Percentiles rank a stretch among this genome's conserved stretches.
Evolutionary conservation across 257 asterid genomes (phyloP).

Genomic region (Ehretia macrophylla): DNA sequence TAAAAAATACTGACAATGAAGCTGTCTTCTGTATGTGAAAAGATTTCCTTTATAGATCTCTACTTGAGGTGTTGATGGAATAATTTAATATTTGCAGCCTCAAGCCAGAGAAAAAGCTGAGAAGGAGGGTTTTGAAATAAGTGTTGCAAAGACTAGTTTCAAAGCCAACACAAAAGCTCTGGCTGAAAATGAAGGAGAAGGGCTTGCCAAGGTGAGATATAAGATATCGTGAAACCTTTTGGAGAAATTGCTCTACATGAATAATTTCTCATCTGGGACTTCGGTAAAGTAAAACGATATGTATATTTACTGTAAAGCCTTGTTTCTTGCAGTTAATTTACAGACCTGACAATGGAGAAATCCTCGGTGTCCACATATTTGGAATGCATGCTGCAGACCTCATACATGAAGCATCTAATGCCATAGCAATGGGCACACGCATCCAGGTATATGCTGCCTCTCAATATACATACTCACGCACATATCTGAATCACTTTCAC

Average conservation of each 20-base stretch:
- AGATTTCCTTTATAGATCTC: background rate
- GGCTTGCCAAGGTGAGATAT: slow-evolving; percentile 75
- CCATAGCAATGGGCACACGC: slow-evolving; percentile 83
- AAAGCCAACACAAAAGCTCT: slow-evolving; percentile 95
- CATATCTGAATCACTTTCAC: background rate
- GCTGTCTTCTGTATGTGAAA: background rate
- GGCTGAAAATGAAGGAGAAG: slow-evolving; percentile 95
- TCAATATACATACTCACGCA: slow-evolving; percentile 4
- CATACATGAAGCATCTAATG: slow-evolving; percentile 90
- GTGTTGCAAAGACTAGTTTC: slow-evolving; percentile 83
- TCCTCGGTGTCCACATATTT: slow-evolving; percentile 90
- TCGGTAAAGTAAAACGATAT: background rate
- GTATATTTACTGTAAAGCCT: slow-evolving; percentile 13
- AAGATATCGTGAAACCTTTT: slow-evolving; percentile 5
- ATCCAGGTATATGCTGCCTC: slow-evolving; percentile 55
- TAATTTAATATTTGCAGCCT: slow-evolving; percentile 47
- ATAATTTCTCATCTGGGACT: too few species aligned
- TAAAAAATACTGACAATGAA: too few species aligned
- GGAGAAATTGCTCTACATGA: too few species aligned
- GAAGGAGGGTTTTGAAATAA: slow-evolving; percentile 85
- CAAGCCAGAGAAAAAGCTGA: slow-evolving; percentile 90
- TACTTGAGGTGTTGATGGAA: slow-evolving; percentile 11
- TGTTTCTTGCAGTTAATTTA: slow-evolving; percentile 65
- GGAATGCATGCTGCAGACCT: slow-evolving; percentile 97
- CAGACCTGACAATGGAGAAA: slow-evolving; percentile 91